Percentiles rank a stretch among this genome's conserved stretches.
These are phyloP conservation scores for Stachybotrys chartarum DNA, from an alignment of 2,329 filamentous ascomycete species.

Conservation along the genomic window DNA sequence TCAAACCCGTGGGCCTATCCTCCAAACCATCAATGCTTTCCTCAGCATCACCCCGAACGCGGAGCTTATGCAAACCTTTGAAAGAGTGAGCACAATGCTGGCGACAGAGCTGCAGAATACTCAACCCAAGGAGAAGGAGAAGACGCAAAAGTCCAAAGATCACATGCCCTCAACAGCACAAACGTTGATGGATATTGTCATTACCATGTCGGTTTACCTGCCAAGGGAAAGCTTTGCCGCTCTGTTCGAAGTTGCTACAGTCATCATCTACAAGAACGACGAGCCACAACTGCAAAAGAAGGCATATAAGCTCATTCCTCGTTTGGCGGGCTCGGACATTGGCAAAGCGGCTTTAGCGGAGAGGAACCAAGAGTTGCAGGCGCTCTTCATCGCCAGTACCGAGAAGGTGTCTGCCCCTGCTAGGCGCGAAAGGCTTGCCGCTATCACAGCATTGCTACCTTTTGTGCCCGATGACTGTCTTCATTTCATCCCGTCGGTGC, in stretches of 20 bases:
- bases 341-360: constrained; percentile 71
- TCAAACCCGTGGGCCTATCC: constrained; percentile 81
- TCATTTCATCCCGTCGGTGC: constrained; percentile 85
- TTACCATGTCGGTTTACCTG: constrained; percentile 91
- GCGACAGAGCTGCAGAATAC: constrained; percentile 60
- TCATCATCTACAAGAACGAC: constrained; percentile 72
- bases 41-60: constrained; percentile 74
- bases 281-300: constrained; percentile 98
- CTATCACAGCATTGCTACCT: constrained; percentile 73
- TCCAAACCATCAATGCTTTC: constrained; percentile 92
- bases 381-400: constrained; percentile 69
- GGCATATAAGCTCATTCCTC: constrained; percentile 94
- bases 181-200: constrained; percentile 93
- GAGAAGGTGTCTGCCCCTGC: constrained; percentile 84
- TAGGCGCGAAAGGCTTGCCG: constrained; percentile 76
- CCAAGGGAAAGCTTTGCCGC: constrained; percentile 77
- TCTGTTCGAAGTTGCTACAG: constrained; percentile 79
- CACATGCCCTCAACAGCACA: constrained; percentile 89
- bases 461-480: constrained; percentile 71
- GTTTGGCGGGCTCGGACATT: constrained; percentile 72
- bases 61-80: constrained; percentile 83
- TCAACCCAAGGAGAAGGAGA: constrained; percentile 45
- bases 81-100: constrained; percentile 78
- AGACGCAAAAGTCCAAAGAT: constrained; percentile 52
- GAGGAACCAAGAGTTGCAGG: constrained; percentile 71